Base-by-base conservation (phyloP, 495 filamentous ascomycete species). In the Xylaria nigripes region DNA sequence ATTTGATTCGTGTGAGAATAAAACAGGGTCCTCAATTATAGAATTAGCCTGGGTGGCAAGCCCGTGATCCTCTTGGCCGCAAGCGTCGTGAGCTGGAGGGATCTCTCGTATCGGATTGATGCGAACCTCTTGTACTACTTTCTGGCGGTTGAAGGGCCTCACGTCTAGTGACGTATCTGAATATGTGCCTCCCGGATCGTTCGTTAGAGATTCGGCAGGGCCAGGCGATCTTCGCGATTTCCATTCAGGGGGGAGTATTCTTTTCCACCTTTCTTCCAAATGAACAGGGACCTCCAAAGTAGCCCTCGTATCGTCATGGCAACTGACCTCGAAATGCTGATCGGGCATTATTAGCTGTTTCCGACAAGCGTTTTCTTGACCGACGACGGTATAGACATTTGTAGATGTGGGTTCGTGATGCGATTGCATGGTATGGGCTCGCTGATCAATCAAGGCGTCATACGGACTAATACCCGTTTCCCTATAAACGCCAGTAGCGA, bases 401-500 rank as follows among this genome's bases (percentile, higher is more conserved):
- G 32, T 29, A 3, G 51, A 41, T 38, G 43, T 40, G 5, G 34
- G 21, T 7, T 47, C 25, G 6, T 21, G 18, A 29, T 19, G 16
- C 23, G 16, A 21, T 54, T 22, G 3, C 18, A 32, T 21, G 4
- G n/a, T 18, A 19, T 15, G 23, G 19, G 18, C 19, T 48, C 23
- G 42, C 24, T 50, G 12, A 3, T 46, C 36, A 22, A 19, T 19
- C 22, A 30, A 42, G 40, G 43, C 47, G 30, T 61, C 57, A 25
- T 56, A 54, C 32, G 27, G 27, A 46, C 44, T 22, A 41, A 61
- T 63, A 2, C 55, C 56, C 12, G 58, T 60, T 22, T 58, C 23
- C 10, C 45, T 51, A 56, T 61, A 65, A 42, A 60, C 50, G n/a
- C 61, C 59, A 22, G 64, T 68, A 6, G 56, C 56, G 54, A 60